A percentile compares a stretch with the other conserved stretches of the same genome.
phyloP scores from a whole-genome alignment of 108 stramenopile genomes.

The Stephanodiscus triporus region DNA sequence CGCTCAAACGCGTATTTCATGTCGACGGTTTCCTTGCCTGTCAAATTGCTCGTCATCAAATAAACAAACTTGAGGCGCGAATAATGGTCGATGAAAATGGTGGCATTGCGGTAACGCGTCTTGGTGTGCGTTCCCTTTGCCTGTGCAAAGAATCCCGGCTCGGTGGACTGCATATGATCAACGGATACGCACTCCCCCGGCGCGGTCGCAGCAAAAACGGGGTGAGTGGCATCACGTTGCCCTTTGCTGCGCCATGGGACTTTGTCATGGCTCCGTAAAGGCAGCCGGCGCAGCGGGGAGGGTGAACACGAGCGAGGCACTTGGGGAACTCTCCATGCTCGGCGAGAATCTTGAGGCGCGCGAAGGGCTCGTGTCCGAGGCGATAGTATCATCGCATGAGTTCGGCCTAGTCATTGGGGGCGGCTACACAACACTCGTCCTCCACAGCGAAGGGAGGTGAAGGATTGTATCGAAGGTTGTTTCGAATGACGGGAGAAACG shows the following conservation, averaged over 20 bases:
- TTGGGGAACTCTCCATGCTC: neutral
- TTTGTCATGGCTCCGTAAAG: conserved; percentile 18
- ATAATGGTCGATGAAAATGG: conserved; percentile 49
- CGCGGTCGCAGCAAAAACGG: neutral
- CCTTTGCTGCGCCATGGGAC: neutral
- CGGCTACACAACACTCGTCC: neutral
- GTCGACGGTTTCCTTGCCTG: neutral
- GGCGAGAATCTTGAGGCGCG: neutral
- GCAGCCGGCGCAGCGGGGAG: conserved; percentile 9
- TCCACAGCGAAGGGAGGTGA: neutral
- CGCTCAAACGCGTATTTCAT: conserved; percentile 18
- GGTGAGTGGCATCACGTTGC: neutral
- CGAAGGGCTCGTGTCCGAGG: neutral
- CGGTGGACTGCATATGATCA: neutral
- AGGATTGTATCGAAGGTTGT: neutral
- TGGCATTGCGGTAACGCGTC: neutral
- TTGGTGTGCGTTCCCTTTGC: neutral
- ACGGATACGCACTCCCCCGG: neutral
- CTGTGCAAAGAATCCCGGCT: neutral
- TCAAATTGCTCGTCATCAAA: neutral
- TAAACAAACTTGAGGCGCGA: neutral
- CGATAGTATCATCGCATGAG: neutral
- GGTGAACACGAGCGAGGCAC: neutral
- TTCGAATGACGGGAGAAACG: too few relatives aligned
- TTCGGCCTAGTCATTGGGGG: neutral